Conservation (phyloP, 1,139 yeast genomes). For the Hyphopichia burtonii region DNA sequence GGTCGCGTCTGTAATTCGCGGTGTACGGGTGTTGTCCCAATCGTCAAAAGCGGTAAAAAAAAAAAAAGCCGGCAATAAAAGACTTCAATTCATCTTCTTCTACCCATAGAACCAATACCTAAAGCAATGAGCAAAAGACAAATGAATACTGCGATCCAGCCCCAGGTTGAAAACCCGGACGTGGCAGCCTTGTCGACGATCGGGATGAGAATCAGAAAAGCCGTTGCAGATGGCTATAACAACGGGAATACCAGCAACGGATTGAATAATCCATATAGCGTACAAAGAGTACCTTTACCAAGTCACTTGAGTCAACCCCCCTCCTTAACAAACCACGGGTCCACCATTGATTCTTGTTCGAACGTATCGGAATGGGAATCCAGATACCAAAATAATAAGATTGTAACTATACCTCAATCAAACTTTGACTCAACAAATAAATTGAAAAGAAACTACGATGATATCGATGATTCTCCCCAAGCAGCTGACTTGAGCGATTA, state of each 20-base stretch:
- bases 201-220: constrained; percentile 72
- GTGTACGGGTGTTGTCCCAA: too few relatives aligned
- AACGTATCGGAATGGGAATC: constrained; percentile 51
- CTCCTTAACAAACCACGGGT: constrained; percentile 34
- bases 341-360: constrained; percentile 44
- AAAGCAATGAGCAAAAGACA: constrained; percentile 16
- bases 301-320: constrained; percentile 40
- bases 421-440: constrained; percentile 15
- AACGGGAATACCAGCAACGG: constrained; percentile 15
- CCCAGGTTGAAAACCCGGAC: constrained; percentile 15
- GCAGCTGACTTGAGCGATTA: constrained; percentile 16
- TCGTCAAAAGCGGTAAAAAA: too few relatives aligned
- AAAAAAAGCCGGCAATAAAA: too few relatives aligned
- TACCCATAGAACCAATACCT: too few relatives aligned
- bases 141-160: constrained; percentile 10
- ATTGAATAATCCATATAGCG: constrained; percentile 2
- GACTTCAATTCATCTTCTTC: too few relatives aligned
- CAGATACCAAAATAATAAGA: constrained; percentile 11
- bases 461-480: constrained; percentile 19
- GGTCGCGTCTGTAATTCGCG: too few relatives aligned
- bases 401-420: constrained; percentile 35
- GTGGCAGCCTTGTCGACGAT: constrained; percentile 46
- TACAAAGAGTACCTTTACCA: constrained; percentile 54
- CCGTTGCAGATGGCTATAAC: constrained; percentile 62
- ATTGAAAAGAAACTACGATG: constrained; percentile 42